These are phyloP conservation scores for Drechslerella dactyloides DNA, from an alignment of 2,329 filamentous ascomycete species.

Conservation along the genomic window DNA sequence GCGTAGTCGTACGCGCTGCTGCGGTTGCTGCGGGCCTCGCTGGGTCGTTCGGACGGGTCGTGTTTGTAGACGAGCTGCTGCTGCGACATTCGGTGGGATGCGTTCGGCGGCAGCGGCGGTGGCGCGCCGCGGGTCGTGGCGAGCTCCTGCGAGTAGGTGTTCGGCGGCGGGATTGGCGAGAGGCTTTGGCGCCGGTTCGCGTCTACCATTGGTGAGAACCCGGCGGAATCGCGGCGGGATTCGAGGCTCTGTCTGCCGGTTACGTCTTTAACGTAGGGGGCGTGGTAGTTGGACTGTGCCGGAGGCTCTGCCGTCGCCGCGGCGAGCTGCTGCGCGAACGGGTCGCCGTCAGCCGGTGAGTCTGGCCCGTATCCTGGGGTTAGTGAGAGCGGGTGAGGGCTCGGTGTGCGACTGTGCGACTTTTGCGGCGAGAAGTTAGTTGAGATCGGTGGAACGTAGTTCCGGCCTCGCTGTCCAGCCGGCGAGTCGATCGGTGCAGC, in stretches of 20 bases:
- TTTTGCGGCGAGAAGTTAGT: conserved; percentile 27
- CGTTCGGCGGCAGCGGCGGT: conserved; percentile 28
- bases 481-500: conserved; percentile 1
- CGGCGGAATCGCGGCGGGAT: conserved; percentile 20
- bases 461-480: conserved; percentile 21
- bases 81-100: conserved; percentile 45
- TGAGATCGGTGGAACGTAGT: conserved; percentile 30
- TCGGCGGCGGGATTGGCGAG: conserved; percentile 43
- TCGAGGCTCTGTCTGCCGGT: conserved; percentile 31
- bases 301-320: conserved; percentile 12
- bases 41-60: conserved; percentile 44
- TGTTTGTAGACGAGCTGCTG: conserved; percentile 46
- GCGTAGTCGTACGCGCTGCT: conserved; percentile 42
- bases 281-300: conserved; percentile 38
- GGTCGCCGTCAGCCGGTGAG: conserved; percentile 22
- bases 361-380: conserved; percentile 44
- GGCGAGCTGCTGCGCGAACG: conserved; percentile 17
- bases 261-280: conserved; percentile 41
- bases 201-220: conserved; percentile 40
- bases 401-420: conserved; percentile 33
- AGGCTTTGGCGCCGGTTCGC: conserved; percentile 38
- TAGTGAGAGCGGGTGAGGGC: conserved; percentile 34
- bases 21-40: conserved; percentile 45
- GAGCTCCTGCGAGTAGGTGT: conserved; percentile 45
- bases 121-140: conserved; percentile 25